Conservation (phyloP, 2,329 filamentous ascomycete species). For the Sclerotinia trifoliorum region DNA sequence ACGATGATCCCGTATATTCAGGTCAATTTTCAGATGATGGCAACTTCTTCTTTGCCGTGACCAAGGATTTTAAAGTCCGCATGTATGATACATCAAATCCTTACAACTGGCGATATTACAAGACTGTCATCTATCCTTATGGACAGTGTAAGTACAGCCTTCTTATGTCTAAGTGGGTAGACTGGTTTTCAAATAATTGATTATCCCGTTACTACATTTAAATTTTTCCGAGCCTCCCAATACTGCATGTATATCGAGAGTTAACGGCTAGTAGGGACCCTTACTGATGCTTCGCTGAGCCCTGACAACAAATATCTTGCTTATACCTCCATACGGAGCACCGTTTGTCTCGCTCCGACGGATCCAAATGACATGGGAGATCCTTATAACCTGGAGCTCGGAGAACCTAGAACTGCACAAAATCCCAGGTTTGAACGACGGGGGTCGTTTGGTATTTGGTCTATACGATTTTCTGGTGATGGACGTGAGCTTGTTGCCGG, state of each 20-base stretch:
- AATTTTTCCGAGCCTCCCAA: background rate
- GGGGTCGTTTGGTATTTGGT: constrained; percentile 71
- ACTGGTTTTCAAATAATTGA: background rate
- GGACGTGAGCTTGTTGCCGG: constrained; percentile 88
- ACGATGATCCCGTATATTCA: constrained; percentile 82
- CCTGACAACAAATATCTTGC: constrained; percentile 91
- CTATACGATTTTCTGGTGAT: constrained; percentile 87
- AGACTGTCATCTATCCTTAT: constrained; percentile 78
- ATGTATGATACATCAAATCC: constrained; percentile 98
- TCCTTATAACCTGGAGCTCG: constrained; percentile 75
- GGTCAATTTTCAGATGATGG: constrained; percentile 97
- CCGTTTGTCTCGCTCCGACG: constrained; percentile 83
- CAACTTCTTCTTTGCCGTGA: constrained; percentile 93
- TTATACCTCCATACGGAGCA: constrained; percentile 82
- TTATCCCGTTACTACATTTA: background rate
- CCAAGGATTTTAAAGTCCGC: constrained; percentile 88
- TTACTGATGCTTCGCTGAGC: constrained; percentile 88
- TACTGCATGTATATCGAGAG: background rate
- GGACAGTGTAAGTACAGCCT: constrained; percentile 52
- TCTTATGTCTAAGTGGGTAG: background rate
- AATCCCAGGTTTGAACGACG: constrained; percentile 6
- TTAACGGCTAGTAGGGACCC: constrained; percentile 59
- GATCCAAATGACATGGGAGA: constrained; percentile 80
- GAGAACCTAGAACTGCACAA: constrained; percentile 46
- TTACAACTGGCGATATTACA: constrained; percentile 95